Conservation (phyloP, 805 yeast species). For the Yamadazyma kitorensis region DNA sequence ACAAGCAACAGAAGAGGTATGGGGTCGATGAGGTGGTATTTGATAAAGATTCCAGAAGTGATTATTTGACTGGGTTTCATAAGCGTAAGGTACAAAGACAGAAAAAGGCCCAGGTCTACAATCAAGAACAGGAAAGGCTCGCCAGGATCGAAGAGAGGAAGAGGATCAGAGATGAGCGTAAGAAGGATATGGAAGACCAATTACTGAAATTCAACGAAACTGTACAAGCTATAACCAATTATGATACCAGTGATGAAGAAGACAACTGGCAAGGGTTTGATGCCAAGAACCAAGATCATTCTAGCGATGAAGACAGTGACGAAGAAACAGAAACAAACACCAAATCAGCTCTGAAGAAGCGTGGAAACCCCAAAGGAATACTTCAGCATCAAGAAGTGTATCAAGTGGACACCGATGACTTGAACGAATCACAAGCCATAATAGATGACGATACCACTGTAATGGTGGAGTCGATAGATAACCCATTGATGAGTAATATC, state of each 20-base stretch:
- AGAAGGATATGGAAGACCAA: slow-evolving; percentile 61
- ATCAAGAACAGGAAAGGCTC: slow-evolving; percentile 73
- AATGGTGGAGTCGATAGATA: slow-evolving; percentile 40
- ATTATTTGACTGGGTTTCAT: slow-evolving; percentile 92
- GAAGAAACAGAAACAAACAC: slow-evolving; percentile 12
- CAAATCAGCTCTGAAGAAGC: slow-evolving; percentile 8
- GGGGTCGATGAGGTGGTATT: slow-evolving; percentile 83
- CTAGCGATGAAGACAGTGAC: slow-evolving; percentile 12
- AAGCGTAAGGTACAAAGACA: slow-evolving; percentile 87
- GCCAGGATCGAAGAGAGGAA: slow-evolving; percentile 75
- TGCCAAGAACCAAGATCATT: slow-evolving; percentile 15
- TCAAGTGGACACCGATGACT: slow-evolving; percentile 21
- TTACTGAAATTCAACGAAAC: slow-evolving; percentile 55
- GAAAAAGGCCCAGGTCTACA: slow-evolving; percentile 76
- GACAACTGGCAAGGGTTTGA: slow-evolving; percentile 44
- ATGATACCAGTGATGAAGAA: slow-evolving; percentile 17
- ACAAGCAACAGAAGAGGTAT: slow-evolving; percentile 60
- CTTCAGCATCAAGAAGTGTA: slow-evolving; percentile 44
- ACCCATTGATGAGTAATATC: slow-evolving; percentile 35
- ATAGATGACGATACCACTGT: slow-evolving; percentile 46
- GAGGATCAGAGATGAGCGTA: slow-evolving; percentile 65
- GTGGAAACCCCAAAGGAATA: slow-evolving; percentile 40
- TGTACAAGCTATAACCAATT: slow-evolving; percentile 23
- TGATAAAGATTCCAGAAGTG: slow-evolving; percentile 74
- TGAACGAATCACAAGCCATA: slow-evolving; percentile 28